Conservation (phyloP, 495 filamentous ascomycete genomes). For the Aspergillus ostianus region DNA sequence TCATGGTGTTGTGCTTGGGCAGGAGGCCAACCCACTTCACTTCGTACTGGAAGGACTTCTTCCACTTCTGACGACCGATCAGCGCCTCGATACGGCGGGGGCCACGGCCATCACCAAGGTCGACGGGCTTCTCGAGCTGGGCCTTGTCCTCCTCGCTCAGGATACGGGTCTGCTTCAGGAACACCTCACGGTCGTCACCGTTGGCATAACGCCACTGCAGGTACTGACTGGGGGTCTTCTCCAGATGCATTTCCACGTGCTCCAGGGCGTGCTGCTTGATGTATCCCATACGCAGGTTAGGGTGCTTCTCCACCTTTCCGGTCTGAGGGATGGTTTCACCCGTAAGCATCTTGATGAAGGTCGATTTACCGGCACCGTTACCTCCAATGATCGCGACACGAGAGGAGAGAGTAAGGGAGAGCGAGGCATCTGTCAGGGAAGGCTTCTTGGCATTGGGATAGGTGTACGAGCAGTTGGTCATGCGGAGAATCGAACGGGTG, state of each 20-base stretch:
- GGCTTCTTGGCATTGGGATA: conserved; percentile 86
- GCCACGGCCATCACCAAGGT: conserved; percentile 79
- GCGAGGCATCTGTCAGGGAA: conserved; percentile 81
- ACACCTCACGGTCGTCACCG: conserved; percentile 93
- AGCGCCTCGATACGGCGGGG: conserved; percentile 77
- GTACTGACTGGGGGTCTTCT: conserved; percentile 99
- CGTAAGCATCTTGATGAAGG: conserved; percentile 96
- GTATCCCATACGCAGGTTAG: conserved; percentile 97
- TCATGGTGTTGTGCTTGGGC: conserved; percentile 88
- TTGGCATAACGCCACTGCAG: conserved; percentile 98
- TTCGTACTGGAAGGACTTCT: conserved; percentile 99
- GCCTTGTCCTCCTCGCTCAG: conserved; percentile 79
- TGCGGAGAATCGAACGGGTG: conserved; percentile 91
- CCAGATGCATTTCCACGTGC: conserved; percentile 98
- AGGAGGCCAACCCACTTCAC: conserved; percentile 89
- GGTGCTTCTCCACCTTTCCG: conserved; percentile 96
- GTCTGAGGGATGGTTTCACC: conserved; percentile 85
- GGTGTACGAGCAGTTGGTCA: conserved; percentile 86
- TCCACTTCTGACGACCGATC: conserved; percentile 96
- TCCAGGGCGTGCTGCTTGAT: conserved; percentile 99
- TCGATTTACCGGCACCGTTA: conserved; percentile 98
- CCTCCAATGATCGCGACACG: conserved; percentile 93
- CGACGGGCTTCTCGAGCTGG: conserved; percentile 86
- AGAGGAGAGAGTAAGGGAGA: conserved; percentile 83
- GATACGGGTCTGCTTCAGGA: conserved; percentile 94